These are phyloP conservation scores for Backusella circina DNA, from an alignment of 192 early-diverging fungal species.

Conservation along the genomic window DNA sequence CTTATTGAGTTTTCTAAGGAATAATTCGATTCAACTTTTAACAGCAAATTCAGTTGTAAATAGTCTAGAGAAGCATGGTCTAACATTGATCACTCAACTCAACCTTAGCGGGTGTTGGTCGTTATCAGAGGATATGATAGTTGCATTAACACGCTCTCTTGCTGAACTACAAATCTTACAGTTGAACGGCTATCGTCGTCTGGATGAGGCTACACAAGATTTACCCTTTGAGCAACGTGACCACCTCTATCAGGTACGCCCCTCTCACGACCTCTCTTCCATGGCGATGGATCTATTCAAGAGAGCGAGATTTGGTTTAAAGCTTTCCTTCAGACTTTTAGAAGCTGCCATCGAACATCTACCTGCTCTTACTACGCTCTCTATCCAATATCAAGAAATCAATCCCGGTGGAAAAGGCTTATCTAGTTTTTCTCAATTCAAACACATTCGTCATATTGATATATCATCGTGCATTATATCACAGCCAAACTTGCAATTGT, in stretches of 20 bases:
- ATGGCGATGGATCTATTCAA: conserved; percentile 19
- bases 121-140: conserved; percentile 6
- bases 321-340: background rate
- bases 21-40: conserved; percentile 12
- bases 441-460: conserved; percentile 11
- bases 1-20: conserved; percentile 12
- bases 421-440: background rate
- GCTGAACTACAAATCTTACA: background rate
- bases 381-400: conserved; percentile 12
- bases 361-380: background rate
- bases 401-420: background rate
- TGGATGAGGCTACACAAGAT: background rate
- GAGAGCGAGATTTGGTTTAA: background rate
- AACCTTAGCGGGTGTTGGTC: conserved; percentile 4
- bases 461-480: conserved; percentile 24
- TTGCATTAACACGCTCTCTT: background rate
- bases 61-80: background rate
- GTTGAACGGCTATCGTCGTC: conserved; percentile 13
- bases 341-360: background rate
- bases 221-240: conserved; percentile 13
- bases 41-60: background rate
- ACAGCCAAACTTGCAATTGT: conserved; percentile 17
- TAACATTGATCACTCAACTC: background rate
- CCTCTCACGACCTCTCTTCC: conserved; percentile 9
- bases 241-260: conserved; percentile 17